Evolutionary conservation across 257 asterid species (phyloP), one percentile per base, ranked within the genome.

Genomic region (Paraleonurus japonicus): DNA sequence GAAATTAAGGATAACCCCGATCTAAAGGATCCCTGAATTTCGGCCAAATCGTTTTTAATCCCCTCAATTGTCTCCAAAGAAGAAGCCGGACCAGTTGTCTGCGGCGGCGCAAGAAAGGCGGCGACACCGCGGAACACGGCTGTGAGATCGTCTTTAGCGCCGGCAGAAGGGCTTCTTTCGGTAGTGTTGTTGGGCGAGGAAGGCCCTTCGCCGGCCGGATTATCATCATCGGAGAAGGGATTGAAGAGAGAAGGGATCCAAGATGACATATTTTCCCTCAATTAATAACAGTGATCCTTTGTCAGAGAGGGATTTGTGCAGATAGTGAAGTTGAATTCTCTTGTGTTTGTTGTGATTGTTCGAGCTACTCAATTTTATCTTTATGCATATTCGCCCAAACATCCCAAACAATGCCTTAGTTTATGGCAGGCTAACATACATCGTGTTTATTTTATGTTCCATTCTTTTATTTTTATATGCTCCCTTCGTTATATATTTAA

Each of bases 1-100:
- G 92, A 82, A 50, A 87, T 53, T 51, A 83, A 79, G 15, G 95
- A 86, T 28, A 88, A 68, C 8, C 91, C 79, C 16, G 87, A 75
- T 80, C 85, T 86, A 13, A 90, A 78, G 72, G 90, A 81, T 59
- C 85, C 97, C 74, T 88, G 92, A 70, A 90, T 79, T 79, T 90
- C 97, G 8, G 70, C 86, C 70, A 90, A 86, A 79, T 90, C 97
- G 37, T 69, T 86, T 76, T 81, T 90, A 20, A 90, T 86, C 60
- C 97, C 97, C 59, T 61, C 28, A 26, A 88, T 81, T 27, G 79
- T 55, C 51, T 79, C 85, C 19, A 82, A 76, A 5, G 87, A 69
- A 24, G 81, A 72, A 35, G 77, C 28, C 9, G 65, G 51, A 9
- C 51, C 54, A 30, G 81, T 2, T 3, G 80, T 13, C 28, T 83